Conservation (phyloP, 257 asterid genomes). For the Lycium ferocissimum region DNA sequence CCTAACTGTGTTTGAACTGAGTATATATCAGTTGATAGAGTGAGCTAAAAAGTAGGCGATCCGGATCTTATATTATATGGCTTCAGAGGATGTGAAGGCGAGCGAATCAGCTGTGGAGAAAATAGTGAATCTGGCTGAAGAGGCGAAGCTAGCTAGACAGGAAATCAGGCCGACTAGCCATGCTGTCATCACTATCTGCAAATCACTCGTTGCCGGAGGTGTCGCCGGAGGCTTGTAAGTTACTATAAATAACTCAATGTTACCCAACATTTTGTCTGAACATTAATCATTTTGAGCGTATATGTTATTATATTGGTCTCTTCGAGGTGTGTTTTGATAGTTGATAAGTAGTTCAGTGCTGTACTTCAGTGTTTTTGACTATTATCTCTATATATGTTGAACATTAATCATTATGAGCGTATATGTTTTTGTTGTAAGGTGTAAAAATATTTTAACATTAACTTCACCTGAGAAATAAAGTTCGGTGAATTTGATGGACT, state of each 20-base stretch:
- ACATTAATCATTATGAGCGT: not conserved
- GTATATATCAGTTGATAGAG: not conserved
- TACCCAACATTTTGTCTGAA: not conserved
- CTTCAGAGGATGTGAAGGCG: slow-evolving; percentile 94
- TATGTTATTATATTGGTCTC: too few species aligned
- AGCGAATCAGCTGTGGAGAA: slow-evolving; percentile 87
- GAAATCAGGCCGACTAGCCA: slow-evolving; percentile 76
- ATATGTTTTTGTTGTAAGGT: not conserved
- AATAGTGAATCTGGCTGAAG: slow-evolving; percentile 93
- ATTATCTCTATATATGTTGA: not conserved
- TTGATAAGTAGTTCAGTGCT: too few species aligned
- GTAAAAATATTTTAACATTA: not conserved
- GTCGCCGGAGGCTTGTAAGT: slow-evolving; percentile 98
- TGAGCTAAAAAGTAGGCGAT: not conserved
- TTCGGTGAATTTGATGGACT: not conserved
- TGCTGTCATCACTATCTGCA: slow-evolving; percentile 74
- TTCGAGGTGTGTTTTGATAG: too few species aligned
- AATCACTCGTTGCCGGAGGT: slow-evolving; percentile 94
- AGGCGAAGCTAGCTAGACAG: slow-evolving; percentile 86
- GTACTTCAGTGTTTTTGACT: too few species aligned
- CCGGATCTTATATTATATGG: slow-evolving; percentile 52
- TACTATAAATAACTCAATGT: not conserved
- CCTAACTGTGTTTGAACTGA: not conserved
- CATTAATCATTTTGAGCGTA: too few species aligned
- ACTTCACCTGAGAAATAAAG: not conserved